Base-by-base conservation (phyloP, 2,329 filamentous ascomycete species). In the Ustulina deusta region DNA sequence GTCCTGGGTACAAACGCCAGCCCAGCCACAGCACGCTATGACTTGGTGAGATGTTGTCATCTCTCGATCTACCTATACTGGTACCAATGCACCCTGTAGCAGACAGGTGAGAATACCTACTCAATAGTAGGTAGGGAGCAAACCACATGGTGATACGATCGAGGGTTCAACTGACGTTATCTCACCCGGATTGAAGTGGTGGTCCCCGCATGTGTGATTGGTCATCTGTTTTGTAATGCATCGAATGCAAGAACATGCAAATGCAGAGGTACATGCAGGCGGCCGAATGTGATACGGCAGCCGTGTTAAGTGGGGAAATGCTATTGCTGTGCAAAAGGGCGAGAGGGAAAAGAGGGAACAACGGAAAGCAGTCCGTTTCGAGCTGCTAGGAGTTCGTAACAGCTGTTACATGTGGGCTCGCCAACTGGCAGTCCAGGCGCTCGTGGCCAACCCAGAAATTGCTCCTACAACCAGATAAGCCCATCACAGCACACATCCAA, bases 401-500 rank as follows among this genome's bases (percentile, higher is more conserved):
- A 60, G 60, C 55, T 59, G 65, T 2, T 17, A 1, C 1, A 1
- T 40, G 7, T 4, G 2, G 7, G 36, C 17, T 49, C 57, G 20
- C 38, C 20, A 61, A 20, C 52, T 36, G 17, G 22, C 61, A 38
- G 42, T 10, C 10, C n/a, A 48, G 40, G 32, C 25, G 32, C 69
- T 78, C 75, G 76, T 78, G 70, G 73, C 76, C 75, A 66, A 78
- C 75, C 76, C 71, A 73, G 70, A 72, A 73, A 72, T 72, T 74
- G 69, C 56, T 67, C 61, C 68, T 68, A 61, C 66, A 72, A 65
- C 68, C 65, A 55, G 62, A 36, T 32, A 34, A 34, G 27, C 20
- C 17, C 27, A n/a, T 52, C 49, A 52, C 49, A 51, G 32, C 48
- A 32, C 27, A 20, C 27, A 15, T 38, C 20, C 51, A 32, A 56